Percentiles rank a stretch among this genome's conserved stretches.
phyloP scores from a whole-genome alignment of 1,139 yeast species.

The Ashbya aceris region DNA sequence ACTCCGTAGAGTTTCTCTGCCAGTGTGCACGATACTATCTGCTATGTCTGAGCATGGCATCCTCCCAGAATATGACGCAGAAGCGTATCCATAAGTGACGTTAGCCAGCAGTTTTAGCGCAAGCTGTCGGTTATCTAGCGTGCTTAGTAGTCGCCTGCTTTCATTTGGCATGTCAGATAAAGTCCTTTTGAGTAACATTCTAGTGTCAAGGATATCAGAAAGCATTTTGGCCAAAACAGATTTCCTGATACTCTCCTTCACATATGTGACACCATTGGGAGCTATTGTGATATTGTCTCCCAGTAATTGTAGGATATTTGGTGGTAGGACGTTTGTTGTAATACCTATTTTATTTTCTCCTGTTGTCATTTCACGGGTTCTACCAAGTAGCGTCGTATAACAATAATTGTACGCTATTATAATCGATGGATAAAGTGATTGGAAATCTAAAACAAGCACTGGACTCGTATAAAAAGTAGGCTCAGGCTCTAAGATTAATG shows the following conservation, averaged over 20 bases:
- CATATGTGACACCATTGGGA: slow-evolving; percentile 83
- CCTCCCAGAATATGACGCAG: slow-evolving; percentile 90
- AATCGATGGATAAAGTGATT: slow-evolving; percentile 86
- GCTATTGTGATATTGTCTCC: slow-evolving; percentile 53
- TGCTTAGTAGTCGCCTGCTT: slow-evolving; percentile 45
- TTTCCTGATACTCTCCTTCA: slow-evolving; percentile 52
- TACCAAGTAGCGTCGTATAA: slow-evolving; percentile 77
- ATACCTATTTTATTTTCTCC: slow-evolving; percentile 47
- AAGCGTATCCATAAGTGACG: slow-evolving; percentile 91
- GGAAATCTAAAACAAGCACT: slow-evolving; percentile 80
- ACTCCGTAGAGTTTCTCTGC: slow-evolving; percentile 67
- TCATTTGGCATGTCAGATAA: slow-evolving; percentile 41
- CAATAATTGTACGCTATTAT: slow-evolving; percentile 90
- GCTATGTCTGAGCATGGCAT: slow-evolving; percentile 97
- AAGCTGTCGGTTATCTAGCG: slow-evolving; percentile 50
- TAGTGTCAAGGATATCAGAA: slow-evolving; percentile 66
- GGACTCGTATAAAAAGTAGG: slow-evolving; percentile 84
- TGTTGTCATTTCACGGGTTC: slow-evolving; percentile 45
- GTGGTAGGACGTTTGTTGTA: slow-evolving; percentile 40
- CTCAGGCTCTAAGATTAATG: slow-evolving; percentile 86
- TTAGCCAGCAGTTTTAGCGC: slow-evolving; percentile 88
- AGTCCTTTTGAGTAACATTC: slow-evolving; percentile 70
- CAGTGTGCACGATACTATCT: slow-evolving; percentile 87
- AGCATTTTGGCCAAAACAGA: slow-evolving; percentile 79
- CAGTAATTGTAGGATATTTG: slow-evolving; percentile 48